Base-by-base conservation (phyloP, 2,329 filamentous ascomycete genomes). In the Beauveria brongniartii region DNA sequence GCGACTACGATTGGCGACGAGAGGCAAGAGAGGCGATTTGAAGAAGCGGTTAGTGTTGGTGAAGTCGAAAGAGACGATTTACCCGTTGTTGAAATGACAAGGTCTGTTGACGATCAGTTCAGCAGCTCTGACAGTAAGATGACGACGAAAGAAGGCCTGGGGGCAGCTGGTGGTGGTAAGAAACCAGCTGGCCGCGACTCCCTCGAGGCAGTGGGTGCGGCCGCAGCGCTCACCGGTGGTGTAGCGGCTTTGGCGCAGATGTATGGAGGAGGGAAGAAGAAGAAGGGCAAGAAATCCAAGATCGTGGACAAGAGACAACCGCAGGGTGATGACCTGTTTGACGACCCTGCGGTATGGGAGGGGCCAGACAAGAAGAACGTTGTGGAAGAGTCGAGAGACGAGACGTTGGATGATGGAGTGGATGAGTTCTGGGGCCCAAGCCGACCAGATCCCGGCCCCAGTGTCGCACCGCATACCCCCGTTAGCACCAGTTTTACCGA, bases 281-380 rank as follows among this genome's bases (percentile, higher is more conserved):
- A 72, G 62, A 70, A 67, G 46, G 74, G 72, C 63, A 74, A 74
- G 59, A 72, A 75, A 55, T 73, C 73, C 63, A 74, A 74, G 68
- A 69, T 69, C 52, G 68, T 74, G 62, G 77, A 79, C 64, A 75
- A 75, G 63, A 71, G 73, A 63, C 67, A 71, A 41, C 61, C 71
- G 14, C 68, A 68, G 54, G 73, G 74, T 16, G 76, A 80, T 50
- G 76, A 79, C 64, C 66, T 77, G 34, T 77, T 79, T 67, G 75
- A 80, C 63, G 75, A 79, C 64, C 69, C 75, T 55, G 69, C 72
- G 18, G 67, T 78, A 28, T 78, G 76, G 77, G 75, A 80, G 65
- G 74, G 73, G 26, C 71, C 72, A 14, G 74, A 79, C 50, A 73
- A 72, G 63, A 77, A 72, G 62, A 63, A 64, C 8, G 43, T 74